Percentiles rank a stretch among this genome's conserved stretches.
phyloP scores from a whole-genome alignment of 176 grass and related monocot species.

The Triticum dicoccoides region DNA sequence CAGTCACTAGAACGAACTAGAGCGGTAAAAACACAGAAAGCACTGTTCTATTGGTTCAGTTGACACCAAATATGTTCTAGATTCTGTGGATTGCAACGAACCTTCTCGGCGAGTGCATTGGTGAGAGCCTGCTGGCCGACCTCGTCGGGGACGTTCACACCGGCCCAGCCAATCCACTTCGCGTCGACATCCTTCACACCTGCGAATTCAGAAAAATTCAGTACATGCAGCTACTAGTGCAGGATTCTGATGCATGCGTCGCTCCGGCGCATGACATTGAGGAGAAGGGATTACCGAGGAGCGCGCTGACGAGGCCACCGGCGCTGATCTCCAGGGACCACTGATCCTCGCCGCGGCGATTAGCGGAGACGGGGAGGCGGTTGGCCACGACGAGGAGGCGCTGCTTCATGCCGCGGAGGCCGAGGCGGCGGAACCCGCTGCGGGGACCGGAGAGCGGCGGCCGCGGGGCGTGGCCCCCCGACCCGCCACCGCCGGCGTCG shows the following conservation, averaged over 20 bases:
- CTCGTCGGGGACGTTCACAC: conserved; percentile 94
- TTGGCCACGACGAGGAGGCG: conserved; percentile 94
- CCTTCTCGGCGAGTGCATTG: conserved; percentile 93
- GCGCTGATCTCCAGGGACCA: conserved; percentile 98
- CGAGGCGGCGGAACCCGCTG: conserved; percentile 44
- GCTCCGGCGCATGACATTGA: conserved; percentile 14
- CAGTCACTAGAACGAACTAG: not conserved
- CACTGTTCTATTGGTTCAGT: conserved; percentile 54
- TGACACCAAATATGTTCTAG: not conserved
- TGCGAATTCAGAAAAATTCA: not conserved
- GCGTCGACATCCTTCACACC: conserved; percentile 98
- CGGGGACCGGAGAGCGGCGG: conserved; percentile 38
- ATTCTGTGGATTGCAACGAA: not conserved
- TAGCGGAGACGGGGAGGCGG: conserved; percentile 86
- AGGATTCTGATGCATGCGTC: conserved; percentile 28
- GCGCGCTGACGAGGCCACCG: conserved; percentile 89
- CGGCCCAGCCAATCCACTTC: conserved; percentile 99
- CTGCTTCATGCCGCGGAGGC: conserved; percentile 87
- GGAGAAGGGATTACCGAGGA: conserved; percentile 67
- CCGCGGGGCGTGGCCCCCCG: conserved; percentile 15
- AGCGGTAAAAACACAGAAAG: not conserved
- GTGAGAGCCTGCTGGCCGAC: conserved; percentile 84
- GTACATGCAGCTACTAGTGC: not conserved
- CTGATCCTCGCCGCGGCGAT: conserved; percentile 78
- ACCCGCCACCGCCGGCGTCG: conserved; percentile 9